Percentiles rank a stretch among this genome's conserved stretches.
Conservation (phyloP, 1,139 yeast species). For the Kurtzmaniella natalensis region DNA sequence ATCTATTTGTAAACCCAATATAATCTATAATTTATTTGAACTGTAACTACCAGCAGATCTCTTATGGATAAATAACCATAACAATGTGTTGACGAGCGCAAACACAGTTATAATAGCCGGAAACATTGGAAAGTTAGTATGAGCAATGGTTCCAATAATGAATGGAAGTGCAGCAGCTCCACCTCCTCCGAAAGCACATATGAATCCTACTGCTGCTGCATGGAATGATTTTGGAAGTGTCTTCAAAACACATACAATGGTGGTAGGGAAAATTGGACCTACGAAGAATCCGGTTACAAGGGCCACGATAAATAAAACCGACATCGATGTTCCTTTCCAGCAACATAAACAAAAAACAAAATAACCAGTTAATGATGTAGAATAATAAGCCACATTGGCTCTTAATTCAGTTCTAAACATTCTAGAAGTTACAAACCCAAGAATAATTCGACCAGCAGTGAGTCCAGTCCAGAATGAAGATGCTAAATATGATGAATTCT, state of each 20-base stretch:
- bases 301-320: constrained; percentile 21
- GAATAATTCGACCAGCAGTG: constrained; percentile 53
- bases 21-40: constrained; percentile 12
- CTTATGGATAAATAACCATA: constrained; percentile 26
- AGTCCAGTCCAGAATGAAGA: constrained; percentile 64
- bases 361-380: constrained; percentile 26
- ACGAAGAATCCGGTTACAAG: constrained; percentile 61
- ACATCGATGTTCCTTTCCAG: too few species aligned
- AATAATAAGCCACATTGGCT: constrained; percentile 36
- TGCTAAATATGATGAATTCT: constrained; percentile 53
- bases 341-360: constrained; percentile 22
- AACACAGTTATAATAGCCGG: constrained; percentile 32
- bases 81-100: constrained; percentile 16
- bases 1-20: too few species aligned
- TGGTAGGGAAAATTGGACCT: constrained; percentile 82
- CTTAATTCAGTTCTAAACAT: constrained; percentile 41
- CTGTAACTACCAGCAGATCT: constrained; percentile 16
- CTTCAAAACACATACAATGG: constrained; percentile 60
- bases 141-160: constrained; percentile 49
- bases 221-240: constrained; percentile 59
- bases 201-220: constrained; percentile 67
- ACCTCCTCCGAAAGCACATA: constrained; percentile 73
- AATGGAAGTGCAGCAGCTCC: constrained; percentile 72
- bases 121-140: constrained; percentile 31
- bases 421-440: constrained; percentile 59